phyloP scores from a whole-genome alignment of 805 yeast species.

The Candida insectalens region DNA sequence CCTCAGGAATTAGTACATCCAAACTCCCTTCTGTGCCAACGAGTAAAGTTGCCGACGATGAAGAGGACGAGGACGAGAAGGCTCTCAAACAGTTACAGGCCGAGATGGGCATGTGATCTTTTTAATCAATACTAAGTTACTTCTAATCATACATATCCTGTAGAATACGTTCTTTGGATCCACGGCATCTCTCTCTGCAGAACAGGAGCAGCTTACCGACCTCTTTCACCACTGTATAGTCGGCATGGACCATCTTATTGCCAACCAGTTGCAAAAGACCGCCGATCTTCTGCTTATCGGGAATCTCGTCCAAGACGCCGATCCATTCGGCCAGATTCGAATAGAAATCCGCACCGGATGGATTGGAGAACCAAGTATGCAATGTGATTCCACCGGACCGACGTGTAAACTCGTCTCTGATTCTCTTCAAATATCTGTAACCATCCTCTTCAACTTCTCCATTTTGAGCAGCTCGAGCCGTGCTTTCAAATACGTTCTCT shows the following conservation, averaged over 20 bases:
- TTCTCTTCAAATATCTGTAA: conserved; percentile 37
- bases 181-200: conserved; percentile 46
- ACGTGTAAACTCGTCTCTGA: conserved; percentile 31
- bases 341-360: conserved; percentile 29
- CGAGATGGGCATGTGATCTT: conserved; percentile 72
- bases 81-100: conserved; percentile 76
- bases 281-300: conserved; percentile 37
- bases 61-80: conserved; percentile 75
- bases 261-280: conserved; percentile 45
- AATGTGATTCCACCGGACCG: conserved; percentile 22
- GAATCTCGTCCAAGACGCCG: conserved; percentile 27
- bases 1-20: conserved; percentile 1
- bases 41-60: conserved; percentile 35
- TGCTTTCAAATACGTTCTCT: background rate
- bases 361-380: conserved; percentile 24
- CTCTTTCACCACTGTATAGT: conserved; percentile 52
- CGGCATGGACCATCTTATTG: conserved; percentile 28
- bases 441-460: conserved; percentile 33
- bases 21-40: conserved; percentile 39
- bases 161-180: conserved; percentile 35
- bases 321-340: conserved; percentile 32
- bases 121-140: background rate
- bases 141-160: conserved; percentile 36
- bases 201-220: conserved; percentile 41
- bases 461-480: background rate